Conservation (phyloP, 768 basidiomycete genomes). For the Boletus rufocinnamomeus region DNA sequence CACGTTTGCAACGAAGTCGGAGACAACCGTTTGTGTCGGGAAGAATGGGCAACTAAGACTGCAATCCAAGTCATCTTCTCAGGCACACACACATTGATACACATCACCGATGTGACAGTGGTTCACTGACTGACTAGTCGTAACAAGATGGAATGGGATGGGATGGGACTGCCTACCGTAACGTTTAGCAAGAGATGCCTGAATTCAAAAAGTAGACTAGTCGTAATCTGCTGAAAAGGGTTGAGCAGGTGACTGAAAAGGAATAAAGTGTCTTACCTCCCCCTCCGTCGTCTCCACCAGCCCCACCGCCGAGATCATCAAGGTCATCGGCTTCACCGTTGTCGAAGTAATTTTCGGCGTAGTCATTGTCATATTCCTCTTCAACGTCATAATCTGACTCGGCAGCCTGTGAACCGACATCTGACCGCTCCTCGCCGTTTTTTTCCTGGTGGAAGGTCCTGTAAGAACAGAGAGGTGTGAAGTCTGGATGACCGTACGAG, state of each 20-base stretch:
- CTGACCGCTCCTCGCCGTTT: slow-evolving; percentile 68
- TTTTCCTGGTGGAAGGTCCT: slow-evolving; percentile 50
- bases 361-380: slow-evolving; percentile 91
- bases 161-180: slow-evolving; percentile 6
- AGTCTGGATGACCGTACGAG: slow-evolving; percentile 37
- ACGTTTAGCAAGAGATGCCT: background rate
- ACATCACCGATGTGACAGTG: background rate
- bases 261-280: slow-evolving; percentile 41
- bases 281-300: slow-evolving; percentile 63
- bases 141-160: background rate
- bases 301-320: slow-evolving; percentile 75
- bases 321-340: slow-evolving; percentile 82
- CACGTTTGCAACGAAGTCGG: background rate
- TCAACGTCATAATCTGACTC: slow-evolving; percentile 84
- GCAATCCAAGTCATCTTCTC: background rate
- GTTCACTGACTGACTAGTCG: slow-evolving; percentile 1
- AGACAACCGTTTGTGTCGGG: background rate
- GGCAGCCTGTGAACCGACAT: slow-evolving; percentile 62
- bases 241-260: background rate
- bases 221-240: slow-evolving; percentile 26
- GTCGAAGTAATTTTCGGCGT: slow-evolving; percentile 89
- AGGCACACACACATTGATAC: background rate
- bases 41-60: background rate
- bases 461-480: background rate
- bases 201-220: slow-evolving; percentile 15